Evolutionary conservation across 1,139 yeast species (phyloP), one percentile per base, ranked within the genome.

Genomic region (Magnusiomyces paraingens): DNA sequence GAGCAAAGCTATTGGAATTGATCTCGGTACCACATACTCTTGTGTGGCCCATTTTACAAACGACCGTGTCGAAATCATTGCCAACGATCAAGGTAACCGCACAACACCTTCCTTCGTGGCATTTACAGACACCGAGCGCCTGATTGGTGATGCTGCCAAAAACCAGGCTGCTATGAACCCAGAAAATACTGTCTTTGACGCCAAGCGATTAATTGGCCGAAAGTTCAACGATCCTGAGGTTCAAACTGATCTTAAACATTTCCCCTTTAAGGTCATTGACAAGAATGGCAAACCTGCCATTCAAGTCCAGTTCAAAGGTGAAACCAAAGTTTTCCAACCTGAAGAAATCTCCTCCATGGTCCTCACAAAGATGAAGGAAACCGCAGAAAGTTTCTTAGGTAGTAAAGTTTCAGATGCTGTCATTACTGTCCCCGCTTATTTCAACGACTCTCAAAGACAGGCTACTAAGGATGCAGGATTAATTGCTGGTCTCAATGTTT

Each of bases 131-230:
- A 87, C 87, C 73, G 96, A 89, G 82, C 88, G 97, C 82, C 83
- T 90, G 74, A 88, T 90, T 72, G 97, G 97, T 82, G 96, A 90
- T 78, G 96, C 96, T 71, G 96, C 96, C 72, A 89, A 89, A 87
- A 89, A 89, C 77, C 96, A 89, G 80, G 96, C 96, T 71, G 96
- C 96, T 75, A 82, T 89, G 82, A 89, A 89, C 87, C 96, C 96
- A 73, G 80, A 77, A 73, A 89, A 89, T 85, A 89, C 96, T 66
- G 95, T 89, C 68, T 89, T 89, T 75, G 96, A 89, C 71, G 96
- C 96, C 70, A 89, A 89, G 83, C 94, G 96, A 82, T 83, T 89
- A 76, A 89, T 89, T 67, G 96, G 96, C 76, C 88, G 96, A 79
- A 87, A 84, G 77, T 89, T 82, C 76, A 79, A 78, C 62, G 96